A percentile compares a stretch with the other conserved stretches of the same genome.
phyloP scores from a whole-genome alignment of 225 moss, liverwort and hornwort genomes.

The Pleurozium schreberi region DNA sequence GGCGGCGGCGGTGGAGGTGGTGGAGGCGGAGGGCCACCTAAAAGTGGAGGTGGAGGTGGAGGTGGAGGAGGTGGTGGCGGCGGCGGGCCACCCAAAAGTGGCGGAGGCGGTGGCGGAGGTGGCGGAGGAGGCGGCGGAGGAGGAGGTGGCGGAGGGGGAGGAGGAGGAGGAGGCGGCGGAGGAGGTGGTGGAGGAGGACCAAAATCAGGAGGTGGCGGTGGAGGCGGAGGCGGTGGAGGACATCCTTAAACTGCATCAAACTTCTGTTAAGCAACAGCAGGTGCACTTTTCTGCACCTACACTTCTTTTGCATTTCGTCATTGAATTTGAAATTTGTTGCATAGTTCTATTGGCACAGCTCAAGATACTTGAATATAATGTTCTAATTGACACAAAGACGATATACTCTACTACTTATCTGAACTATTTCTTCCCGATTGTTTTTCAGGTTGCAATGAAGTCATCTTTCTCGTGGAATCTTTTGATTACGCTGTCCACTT shows the following conservation, averaged over 20 bases:
- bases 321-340: neutral
- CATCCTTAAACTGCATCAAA: neutral
- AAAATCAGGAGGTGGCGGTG: neutral
- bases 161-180: rapidly evolving
- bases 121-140: neutral
- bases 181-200: neutral
- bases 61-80: neutral
- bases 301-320: neutral
- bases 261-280: neutral
- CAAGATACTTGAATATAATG: too few species aligned
- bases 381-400: too few species aligned
- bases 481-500: neutral
- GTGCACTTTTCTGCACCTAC: neutral
- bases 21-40: neutral
- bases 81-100: neutral
- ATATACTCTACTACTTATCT: neutral
- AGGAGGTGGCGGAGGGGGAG: rapidly evolving
- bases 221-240: neutral
- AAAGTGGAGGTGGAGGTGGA: neutral
- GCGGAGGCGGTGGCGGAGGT: neutral
- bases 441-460: neutral
- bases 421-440: neutral
- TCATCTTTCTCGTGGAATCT: neutral
- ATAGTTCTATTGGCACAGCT: neutral
- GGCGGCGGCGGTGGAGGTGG: rapidly evolving